Evolutionary conservation across 768 basidiomycete species (phyloP).

Genomic region (Tubosaeta brunneosetosa): DNA sequence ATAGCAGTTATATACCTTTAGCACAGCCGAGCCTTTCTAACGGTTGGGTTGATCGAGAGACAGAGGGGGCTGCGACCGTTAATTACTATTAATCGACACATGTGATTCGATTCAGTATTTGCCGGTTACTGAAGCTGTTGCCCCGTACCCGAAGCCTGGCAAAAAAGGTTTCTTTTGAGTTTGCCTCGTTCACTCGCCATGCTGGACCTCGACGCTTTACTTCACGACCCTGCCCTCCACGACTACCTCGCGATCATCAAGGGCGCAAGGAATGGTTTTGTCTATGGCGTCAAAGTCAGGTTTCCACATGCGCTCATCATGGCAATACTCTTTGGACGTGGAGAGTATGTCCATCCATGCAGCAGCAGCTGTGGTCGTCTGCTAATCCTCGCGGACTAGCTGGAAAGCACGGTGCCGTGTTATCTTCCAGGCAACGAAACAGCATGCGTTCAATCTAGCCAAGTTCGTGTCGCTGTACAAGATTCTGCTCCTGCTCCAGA

Average conservation of each 20-base stretch:
- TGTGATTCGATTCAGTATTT: constrained; percentile 26
- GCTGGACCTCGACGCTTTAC: constrained; percentile 22
- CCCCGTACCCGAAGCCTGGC: background rate
- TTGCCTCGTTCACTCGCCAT: constrained; percentile 11
- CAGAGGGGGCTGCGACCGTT: background rate
- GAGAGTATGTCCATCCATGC: constrained; percentile 58
- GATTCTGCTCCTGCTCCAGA: constrained; percentile 75
- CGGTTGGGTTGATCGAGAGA: background rate
- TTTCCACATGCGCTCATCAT: constrained; percentile 97
- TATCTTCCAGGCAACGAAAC: constrained; percentile 82
- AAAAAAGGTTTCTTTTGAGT: background rate
- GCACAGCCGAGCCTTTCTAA: background rate
- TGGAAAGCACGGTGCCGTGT: constrained; percentile 61
- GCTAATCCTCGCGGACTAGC: constrained; percentile 36
- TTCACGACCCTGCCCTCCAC: constrained; percentile 70
- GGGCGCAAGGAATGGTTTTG: constrained; percentile 86
- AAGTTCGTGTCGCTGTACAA: constrained; percentile 96
- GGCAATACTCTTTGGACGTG: constrained; percentile 89
- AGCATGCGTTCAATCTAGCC: constrained; percentile 88
- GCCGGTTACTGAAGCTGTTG: background rate
- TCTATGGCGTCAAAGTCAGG: constrained; percentile 86
- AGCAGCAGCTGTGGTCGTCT: background rate
- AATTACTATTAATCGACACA: constrained; percentile 1
- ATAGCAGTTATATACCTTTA: background rate
- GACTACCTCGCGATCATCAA: constrained; percentile 92